Evolutionary conservation across 1,139 yeast genomes (phyloP).

Genomic region (Williopsis jadinii): DNA sequence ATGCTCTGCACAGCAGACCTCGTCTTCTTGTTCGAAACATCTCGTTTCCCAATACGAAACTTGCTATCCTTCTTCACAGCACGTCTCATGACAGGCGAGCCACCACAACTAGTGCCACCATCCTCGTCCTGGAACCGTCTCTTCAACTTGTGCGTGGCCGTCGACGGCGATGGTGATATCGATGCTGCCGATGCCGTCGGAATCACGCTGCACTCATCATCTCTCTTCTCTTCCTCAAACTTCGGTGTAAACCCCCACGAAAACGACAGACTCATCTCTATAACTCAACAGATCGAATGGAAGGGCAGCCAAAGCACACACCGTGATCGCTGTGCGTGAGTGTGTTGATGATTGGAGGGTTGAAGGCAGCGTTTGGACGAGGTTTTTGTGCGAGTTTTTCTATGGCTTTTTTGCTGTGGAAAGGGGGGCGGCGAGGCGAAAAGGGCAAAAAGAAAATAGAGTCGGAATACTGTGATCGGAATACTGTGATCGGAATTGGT

Average conservation of each 20-base stretch:
- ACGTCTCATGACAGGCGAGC: slow-evolving; percentile 8
- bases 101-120: background rate
- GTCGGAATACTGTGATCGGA: too few species aligned
- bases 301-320: background rate
- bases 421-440: too few species aligned
- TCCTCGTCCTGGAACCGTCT: slow-evolving; percentile 18
- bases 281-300: background rate
- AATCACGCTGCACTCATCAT: background rate
- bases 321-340: too few species aligned
- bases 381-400: too few species aligned
- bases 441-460: too few species aligned
- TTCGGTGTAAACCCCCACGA: slow-evolving; percentile 14
- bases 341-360: too few species aligned
- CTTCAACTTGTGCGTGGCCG: slow-evolving; percentile 8
- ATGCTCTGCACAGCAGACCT: slow-evolving; percentile 10
- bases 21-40: slow-evolving; percentile 10
- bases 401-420: background rate
- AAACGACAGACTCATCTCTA: slow-evolving; percentile 4
- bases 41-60: slow-evolving; percentile 13
- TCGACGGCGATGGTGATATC: background rate
- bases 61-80: slow-evolving; percentile 8
- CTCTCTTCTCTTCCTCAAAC: slow-evolving; percentile 1
- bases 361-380: too few species aligned
- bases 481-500: too few species aligned
- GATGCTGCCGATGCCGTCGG: background rate